Base-by-base conservation (phyloP, 75 land plant species). In the Ceratopteris richardii region DNA sequence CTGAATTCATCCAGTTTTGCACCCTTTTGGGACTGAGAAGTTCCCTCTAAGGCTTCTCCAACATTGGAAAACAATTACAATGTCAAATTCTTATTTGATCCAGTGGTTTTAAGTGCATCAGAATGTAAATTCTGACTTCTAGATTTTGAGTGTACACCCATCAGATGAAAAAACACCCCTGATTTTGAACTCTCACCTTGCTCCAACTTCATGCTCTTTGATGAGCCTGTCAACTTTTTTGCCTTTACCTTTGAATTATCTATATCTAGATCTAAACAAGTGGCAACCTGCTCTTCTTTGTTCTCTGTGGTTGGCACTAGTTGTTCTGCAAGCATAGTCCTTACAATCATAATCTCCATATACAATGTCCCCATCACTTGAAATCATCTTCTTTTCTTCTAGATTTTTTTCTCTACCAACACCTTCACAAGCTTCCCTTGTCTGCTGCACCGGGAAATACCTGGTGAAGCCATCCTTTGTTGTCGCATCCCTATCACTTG, bases 11-110 rank as follows among this genome's bases (percentile, higher is more conserved):
- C 31, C 66, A 22, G 37, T 3, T 33, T 3, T 9, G 37, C 37
- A 31, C 53, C 40, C 11, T 37, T 31, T 40, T 51, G 19, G 18
- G 31, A 46, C 22, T 18, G 10, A 27, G 23, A 26, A 11, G 68
- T 74, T 70, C 74, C 69, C 51, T 59, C 47, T 0, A 58, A 57
- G 12, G 48, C 44, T 20, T 57, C 74, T 31, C 69, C 61, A 12
- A 37, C 44, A 12, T 65, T 22, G 6, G 36, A 31, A 16, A 37
- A 39, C 25, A 56, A 18, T 12, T 57, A 50, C 46, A 67, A 74
- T 0, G 58, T 18, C 48, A 55, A 62, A 1, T 71, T 61, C 21
- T 54, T 63, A 28, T 2, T 26, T 26, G 54, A 52, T 4, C 4
- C 28, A 21, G 5, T 4, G 5, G 13, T 23, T 21, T 26, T 52